Conservation (phyloP, 75 land plant genomes). For the Picea glauca region DNA sequence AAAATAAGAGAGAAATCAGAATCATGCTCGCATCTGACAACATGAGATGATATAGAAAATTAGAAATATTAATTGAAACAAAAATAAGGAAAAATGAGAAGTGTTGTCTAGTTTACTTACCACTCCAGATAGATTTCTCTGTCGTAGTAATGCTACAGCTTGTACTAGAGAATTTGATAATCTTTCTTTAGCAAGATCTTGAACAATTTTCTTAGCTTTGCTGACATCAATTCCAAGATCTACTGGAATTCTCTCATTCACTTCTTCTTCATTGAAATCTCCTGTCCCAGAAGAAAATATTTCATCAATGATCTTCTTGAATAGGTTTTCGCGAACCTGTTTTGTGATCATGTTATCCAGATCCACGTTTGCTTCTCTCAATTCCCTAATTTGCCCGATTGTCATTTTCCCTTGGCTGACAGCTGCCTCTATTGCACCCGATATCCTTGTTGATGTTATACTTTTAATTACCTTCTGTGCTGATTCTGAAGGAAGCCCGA, state of each 20-base stretch:
- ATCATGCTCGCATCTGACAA: too few species aligned
- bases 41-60: not conserved
- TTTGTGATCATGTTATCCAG: slow-evolving; percentile 76
- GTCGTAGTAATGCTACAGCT: slow-evolving; percentile 82
- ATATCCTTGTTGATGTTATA: slow-evolving; percentile 82
- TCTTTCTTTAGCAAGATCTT: slow-evolving; percentile 65
- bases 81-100: slow-evolving; percentile 7
- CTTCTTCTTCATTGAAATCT: slow-evolving; percentile 79
- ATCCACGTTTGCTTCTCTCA: slow-evolving; percentile 74
- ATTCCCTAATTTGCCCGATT: slow-evolving; percentile 76
- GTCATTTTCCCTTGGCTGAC: slow-evolving; percentile 65
- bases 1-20: too few species aligned
- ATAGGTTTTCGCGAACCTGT: slow-evolving; percentile 65
- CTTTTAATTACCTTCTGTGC: slow-evolving; percentile 81
- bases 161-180: slow-evolving; percentile 68
- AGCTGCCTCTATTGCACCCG: slow-evolving; percentile 88
- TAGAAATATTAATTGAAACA: not conserved
- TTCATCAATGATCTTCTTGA: slow-evolving; percentile 75
- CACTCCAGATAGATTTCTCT: slow-evolving; percentile 72
- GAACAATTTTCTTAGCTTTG: slow-evolving; percentile 64
- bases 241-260: slow-evolving; percentile 69
- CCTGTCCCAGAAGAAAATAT: slow-evolving; percentile 89
- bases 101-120: slow-evolving; percentile 27
- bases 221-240: slow-evolving; percentile 66
- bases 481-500: slow-evolving; percentile 73